These are phyloP conservation scores for Aspergillus affinis DNA, from an alignment of 495 filamentous ascomycete species.

Conservation along the genomic window DNA sequence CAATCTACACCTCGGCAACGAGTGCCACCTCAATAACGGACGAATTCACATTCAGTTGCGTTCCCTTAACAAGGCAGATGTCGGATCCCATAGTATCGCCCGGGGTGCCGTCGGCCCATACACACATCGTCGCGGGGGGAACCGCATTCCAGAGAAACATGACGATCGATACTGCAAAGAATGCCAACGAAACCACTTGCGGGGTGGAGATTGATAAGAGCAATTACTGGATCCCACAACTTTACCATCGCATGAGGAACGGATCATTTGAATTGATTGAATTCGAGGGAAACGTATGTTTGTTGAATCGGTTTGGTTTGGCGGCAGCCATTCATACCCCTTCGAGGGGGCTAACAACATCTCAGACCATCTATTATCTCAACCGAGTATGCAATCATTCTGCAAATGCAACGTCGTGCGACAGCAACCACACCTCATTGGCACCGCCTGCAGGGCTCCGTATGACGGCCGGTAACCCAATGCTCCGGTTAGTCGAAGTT, in stretches of 20 bases:
- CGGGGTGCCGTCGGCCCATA: slow-evolving; percentile 58
- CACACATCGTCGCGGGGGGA: slow-evolving; percentile 72
- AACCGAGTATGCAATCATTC: slow-evolving; percentile 30
- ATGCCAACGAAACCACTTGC: slow-evolving; percentile 66
- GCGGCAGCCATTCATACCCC: neutral
- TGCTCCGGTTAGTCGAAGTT: slow-evolving; percentile 18
- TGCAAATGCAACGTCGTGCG: slow-evolving; percentile 12
- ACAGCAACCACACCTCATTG: slow-evolving; percentile 5
- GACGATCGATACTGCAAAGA: slow-evolving; percentile 53
- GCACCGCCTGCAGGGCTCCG: slow-evolving; percentile 61
- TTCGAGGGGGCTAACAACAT: neutral
- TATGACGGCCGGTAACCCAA: slow-evolving; percentile 68
- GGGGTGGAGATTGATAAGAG: slow-evolving; percentile 64
- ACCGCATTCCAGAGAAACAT: slow-evolving; percentile 67
- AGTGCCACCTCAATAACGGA: slow-evolving; percentile 3
- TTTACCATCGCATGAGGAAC: slow-evolving; percentile 65
- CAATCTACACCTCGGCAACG: neutral
- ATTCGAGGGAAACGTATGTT: slow-evolving; percentile 16
- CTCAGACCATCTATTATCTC: slow-evolving; percentile 22
- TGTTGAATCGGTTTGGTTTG: too few species aligned
- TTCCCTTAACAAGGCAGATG: slow-evolving; percentile 23
- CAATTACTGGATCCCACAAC: slow-evolving; percentile 73
- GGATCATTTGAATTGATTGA: slow-evolving; percentile 49
- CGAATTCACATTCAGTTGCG: slow-evolving; percentile 23
- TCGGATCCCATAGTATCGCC: slow-evolving; percentile 69